Conservation (phyloP, 306 rosid genomes). For the Elaeagnus macrophylla region DNA sequence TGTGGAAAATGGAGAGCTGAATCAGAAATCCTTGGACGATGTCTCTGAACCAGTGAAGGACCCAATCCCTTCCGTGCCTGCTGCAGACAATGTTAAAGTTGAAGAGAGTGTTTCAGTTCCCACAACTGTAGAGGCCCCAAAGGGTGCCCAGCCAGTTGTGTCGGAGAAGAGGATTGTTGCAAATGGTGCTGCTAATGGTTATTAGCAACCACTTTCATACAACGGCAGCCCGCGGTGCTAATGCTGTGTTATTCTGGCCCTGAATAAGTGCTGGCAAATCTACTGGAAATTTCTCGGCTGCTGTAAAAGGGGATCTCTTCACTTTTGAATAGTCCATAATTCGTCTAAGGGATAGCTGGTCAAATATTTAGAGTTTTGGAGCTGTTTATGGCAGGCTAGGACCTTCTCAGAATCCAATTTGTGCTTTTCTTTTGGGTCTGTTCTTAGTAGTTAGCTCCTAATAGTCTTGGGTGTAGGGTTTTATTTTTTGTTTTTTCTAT, state of each 20-base stretch:
- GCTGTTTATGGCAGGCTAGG: too few species aligned
- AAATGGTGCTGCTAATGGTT: conserved; percentile 65
- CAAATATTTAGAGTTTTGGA: too few species aligned
- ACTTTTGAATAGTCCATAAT: too few species aligned
- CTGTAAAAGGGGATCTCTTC: too few species aligned
- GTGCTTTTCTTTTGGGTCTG: background rate
- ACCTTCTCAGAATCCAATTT: too few species aligned
- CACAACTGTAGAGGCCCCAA: conserved; percentile 66
- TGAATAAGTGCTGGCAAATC: too few species aligned
- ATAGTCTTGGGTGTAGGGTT: conserved; percentile 58
- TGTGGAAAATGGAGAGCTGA: conserved; percentile 39
- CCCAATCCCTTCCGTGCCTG: conserved; percentile 19
- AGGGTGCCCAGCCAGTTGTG: conserved; percentile 68
- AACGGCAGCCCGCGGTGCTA: background rate
- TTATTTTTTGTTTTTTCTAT: conserved; percentile 23
- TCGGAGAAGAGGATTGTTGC: conserved; percentile 46
- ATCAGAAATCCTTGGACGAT: conserved; percentile 37
- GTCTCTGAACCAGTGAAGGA: conserved; percentile 32
- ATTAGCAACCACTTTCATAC: background rate
- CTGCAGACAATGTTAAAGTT: conserved; percentile 28
- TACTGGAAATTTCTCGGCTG: too few species aligned
- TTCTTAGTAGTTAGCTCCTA: conserved; percentile 20
- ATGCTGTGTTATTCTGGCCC: background rate
- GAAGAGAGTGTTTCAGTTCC: conserved; percentile 44
- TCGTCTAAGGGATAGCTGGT: too few species aligned